phyloP scores from a whole-genome alignment of 441 rosid species.

The Pelargonium cotyledonis region DNA sequence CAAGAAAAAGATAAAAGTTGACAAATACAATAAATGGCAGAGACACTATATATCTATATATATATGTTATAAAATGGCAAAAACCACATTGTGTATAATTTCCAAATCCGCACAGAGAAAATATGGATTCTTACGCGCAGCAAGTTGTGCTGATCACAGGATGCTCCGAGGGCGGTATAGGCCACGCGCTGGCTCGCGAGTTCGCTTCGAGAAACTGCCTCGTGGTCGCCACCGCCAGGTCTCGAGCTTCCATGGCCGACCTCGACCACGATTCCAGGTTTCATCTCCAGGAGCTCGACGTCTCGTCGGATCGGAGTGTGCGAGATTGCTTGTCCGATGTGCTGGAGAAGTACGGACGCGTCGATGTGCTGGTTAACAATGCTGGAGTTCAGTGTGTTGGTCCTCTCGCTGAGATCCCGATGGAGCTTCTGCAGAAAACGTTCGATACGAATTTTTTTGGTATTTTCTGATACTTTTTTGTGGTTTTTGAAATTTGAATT shows the following conservation, averaged over 20 bases:
- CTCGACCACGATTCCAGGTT: slow-evolving; percentile 59
- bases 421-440: slow-evolving; percentile 47
- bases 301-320: slow-evolving; percentile 55
- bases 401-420: slow-evolving; percentile 71
- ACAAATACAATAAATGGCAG: too few relatives aligned
- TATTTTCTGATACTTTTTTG: slow-evolving; percentile 18
- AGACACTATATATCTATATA: too few relatives aligned
- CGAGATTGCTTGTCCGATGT: slow-evolving; percentile 36
- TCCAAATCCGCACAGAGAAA: too few relatives aligned
- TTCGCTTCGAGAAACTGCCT: slow-evolving; percentile 53
- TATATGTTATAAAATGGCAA: too few relatives aligned
- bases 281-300: slow-evolving; percentile 60
- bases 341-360: slow-evolving; percentile 51
- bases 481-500: neutral
- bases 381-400: slow-evolving; percentile 81
- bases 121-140: slow-evolving; percentile 26
- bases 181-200: slow-evolving; percentile 69
- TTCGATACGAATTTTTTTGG: slow-evolving; percentile 73
- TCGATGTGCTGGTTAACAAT: slow-evolving; percentile 76
- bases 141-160: slow-evolving; percentile 76
- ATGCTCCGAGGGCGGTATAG: slow-evolving; percentile 77
- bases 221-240: slow-evolving; percentile 74
- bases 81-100: too few relatives aligned
- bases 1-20: too few relatives aligned
- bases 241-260: slow-evolving; percentile 55